Evolutionary conservation across 192 early-diverging fungal genomes (phyloP).

Genomic region (Dimargaris xerosporica): DNA sequence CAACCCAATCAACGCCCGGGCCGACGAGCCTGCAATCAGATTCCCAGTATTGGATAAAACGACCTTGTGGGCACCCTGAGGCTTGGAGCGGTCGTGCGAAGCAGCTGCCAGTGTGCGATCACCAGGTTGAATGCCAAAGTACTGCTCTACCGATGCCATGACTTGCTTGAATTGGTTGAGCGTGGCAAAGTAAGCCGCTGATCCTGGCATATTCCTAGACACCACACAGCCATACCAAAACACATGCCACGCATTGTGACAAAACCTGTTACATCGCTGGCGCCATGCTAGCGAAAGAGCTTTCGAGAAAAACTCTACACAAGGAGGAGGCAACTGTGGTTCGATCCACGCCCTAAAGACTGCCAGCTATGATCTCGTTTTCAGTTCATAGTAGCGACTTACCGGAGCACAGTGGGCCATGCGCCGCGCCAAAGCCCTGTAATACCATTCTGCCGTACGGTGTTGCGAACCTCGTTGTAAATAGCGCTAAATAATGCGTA

Average conservation of each 20-base stretch:
- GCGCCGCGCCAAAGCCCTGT: conserved; percentile 73
- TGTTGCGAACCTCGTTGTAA: conserved; percentile 35
- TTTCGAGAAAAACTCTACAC: no score
- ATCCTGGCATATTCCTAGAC: conserved; percentile 47
- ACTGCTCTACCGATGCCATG: neutral
- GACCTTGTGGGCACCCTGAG: conserved; percentile 2
- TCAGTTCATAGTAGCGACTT: no score
- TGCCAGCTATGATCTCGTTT: no score
- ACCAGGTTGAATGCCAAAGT: conserved; percentile 1
- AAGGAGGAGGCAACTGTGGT: no score
- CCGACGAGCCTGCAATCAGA: conserved; percentile 49
- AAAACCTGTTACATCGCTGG: no score
- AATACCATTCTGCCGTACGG: conserved; percentile 39
- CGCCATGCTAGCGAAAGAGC: no score
- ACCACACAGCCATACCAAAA: no score
- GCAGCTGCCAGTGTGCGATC: conserved; percentile 1
- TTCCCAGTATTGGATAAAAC: conserved; percentile 44
- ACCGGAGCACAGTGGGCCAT: conserved; percentile 49
- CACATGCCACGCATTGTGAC: no score
- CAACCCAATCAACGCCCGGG: conserved; percentile 62
- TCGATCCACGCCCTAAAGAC: no score
- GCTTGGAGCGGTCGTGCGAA: neutral
- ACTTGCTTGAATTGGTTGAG: conserved; percentile 32
- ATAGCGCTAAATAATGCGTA: conserved; percentile 11
- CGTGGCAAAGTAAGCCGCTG: conserved; percentile 53